Evolutionary conservation across 2,329 filamentous ascomycete species (phyloP), one percentile per base, ranked within the genome.

Genomic region (Penicillium digitatum): DNA sequence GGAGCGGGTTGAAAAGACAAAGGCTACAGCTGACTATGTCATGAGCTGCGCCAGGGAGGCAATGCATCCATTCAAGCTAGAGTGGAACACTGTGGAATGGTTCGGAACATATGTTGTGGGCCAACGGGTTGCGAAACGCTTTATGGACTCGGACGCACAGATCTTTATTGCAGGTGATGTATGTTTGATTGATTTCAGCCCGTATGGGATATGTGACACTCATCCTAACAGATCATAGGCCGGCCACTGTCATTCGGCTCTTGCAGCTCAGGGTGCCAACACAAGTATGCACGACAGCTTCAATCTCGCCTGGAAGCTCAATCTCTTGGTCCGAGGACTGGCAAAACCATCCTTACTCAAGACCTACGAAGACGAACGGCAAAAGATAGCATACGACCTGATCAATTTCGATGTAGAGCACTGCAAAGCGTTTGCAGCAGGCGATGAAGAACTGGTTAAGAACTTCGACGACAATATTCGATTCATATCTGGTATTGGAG

Each of bases 401-500:
- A 71, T 71, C 35, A 56, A 57, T 1, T 72, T 71, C 16, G 69
- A 72, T 35, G 51, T 58, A 0, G 78, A 78, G 57, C 79, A 81
- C 55, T 78, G 78, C 44, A 76, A 76, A 50, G 78, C 79, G 27
- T 72, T 84, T 62, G 79, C 83, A 20, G 80, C 79, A 4, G 86
- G 86, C 31, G 85, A 89, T 59, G 78, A 79, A 45, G 84, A 82
- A 0, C 76, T 90, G 2, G 83, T 85, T 0, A 79, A 82, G 59
- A 89, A 89, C 70, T 89, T 90, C 68, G 78, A 81, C 43, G 84
- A 82, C 43, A 89, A 89, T 54, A 82, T 88, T 34, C 82, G 84
- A 9, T 90, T 90, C 73, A 90, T 89, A 61, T 87, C 86, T 0
- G 87, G 87, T 14, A 81, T 87, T 31, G 87, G 87, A 1, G 86